phyloP scores from a whole-genome alignment of 2,329 filamentous ascomycete species.

The Diaporthe batatas region DNA sequence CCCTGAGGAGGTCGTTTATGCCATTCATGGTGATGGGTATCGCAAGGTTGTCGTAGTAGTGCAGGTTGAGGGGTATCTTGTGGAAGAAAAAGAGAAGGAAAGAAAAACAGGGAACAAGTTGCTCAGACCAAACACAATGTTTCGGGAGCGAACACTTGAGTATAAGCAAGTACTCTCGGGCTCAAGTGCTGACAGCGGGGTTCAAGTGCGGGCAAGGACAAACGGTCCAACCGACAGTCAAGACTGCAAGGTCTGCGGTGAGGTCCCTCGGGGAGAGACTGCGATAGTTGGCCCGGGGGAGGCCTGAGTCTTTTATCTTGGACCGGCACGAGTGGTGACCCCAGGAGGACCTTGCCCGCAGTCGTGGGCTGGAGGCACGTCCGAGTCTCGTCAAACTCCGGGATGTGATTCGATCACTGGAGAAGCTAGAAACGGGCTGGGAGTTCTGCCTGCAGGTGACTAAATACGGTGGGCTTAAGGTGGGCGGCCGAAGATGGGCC shows the following conservation, averaged over 20 bases:
- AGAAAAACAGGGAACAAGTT: not conserved
- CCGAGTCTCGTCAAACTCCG: constrained; percentile 13
- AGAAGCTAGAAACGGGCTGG: constrained; percentile 2
- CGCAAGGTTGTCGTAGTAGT: not conserved
- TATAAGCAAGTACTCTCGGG: no score
- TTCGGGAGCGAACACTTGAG: not conserved
- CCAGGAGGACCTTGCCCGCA: not conserved
- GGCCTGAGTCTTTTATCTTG: constrained; percentile 17
- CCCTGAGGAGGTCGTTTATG: constrained; percentile 30
- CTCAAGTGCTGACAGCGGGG: not conserved
- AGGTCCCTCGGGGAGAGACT: not conserved
- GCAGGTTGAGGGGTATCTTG: not conserved
- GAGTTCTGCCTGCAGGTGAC: constrained; percentile 30
- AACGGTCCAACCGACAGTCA: not conserved
- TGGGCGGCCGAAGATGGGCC: constrained; percentile 16
- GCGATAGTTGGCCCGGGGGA: not conserved
- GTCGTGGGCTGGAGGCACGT: constrained; percentile 17
- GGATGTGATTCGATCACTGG: constrained; percentile 3
- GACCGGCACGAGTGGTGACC: not conserved
- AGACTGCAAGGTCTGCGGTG: not conserved
- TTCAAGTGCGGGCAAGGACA: not conserved
- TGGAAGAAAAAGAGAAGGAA: no score
- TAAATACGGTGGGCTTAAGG: constrained; percentile 15
- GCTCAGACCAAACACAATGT: not conserved
- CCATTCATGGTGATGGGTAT: constrained; percentile 7